Conservation (phyloP, 371 early-diverging fungal species). For the Actinomortierella wolfii region DNA sequence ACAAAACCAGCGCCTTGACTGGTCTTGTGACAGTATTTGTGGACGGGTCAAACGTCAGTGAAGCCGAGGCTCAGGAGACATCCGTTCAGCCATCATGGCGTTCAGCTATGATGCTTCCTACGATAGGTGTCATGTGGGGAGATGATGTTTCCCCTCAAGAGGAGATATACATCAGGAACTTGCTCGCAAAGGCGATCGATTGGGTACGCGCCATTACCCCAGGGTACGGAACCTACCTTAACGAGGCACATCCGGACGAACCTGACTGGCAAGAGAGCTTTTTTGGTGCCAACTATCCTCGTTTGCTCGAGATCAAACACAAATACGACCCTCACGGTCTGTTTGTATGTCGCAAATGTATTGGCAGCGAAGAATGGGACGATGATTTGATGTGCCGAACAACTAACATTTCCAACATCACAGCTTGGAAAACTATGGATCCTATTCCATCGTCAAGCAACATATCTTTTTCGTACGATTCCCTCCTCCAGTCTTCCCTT, state of each 20-base stretch:
- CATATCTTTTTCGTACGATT: too few species aligned
- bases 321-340: constrained; percentile 45
- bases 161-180: not conserved
- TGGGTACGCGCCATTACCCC: constrained; percentile 7
- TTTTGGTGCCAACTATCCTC: constrained; percentile 47
- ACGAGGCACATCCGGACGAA: constrained; percentile 43
- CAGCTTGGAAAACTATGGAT: too few species aligned
- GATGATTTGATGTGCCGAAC: too few species aligned
- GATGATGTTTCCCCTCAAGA: constrained; percentile 8
- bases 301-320: constrained; percentile 41
- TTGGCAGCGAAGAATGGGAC: too few species aligned
- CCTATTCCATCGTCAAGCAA: too few species aligned
- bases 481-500: too few species aligned
- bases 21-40: too few species aligned
- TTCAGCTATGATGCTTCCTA: constrained; percentile 26
- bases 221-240: constrained; percentile 28
- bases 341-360: constrained; percentile 12
- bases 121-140: constrained; percentile 15
- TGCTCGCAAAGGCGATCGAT: not conserved
- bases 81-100: constrained; percentile 32
- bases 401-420: too few species aligned
- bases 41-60: too few species aligned
- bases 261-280: constrained; percentile 39
- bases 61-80: too few species aligned
- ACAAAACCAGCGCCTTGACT: too few species aligned